Percentiles rank a stretch among this genome's conserved stretches.
Conservation (phyloP, 139 green algal species). For the Chlorella vulgaris region DNA sequence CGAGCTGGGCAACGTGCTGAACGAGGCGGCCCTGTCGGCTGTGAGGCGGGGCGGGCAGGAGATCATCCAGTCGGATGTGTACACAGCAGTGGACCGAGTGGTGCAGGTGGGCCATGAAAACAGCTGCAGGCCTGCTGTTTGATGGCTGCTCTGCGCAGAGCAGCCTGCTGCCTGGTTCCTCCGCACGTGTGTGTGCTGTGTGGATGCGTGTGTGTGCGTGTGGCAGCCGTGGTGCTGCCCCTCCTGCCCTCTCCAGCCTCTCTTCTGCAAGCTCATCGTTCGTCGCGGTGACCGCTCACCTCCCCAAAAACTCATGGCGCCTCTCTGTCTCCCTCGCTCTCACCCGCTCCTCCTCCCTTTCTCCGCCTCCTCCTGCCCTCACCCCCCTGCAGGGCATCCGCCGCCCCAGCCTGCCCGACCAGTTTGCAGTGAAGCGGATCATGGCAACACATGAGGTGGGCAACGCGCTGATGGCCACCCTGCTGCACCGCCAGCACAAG, state of each 20-base stretch:
- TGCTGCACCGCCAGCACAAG: conserved; percentile 55
- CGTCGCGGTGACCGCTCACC: no score
- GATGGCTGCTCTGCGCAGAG: not conserved
- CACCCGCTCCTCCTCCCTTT: no score
- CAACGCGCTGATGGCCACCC: conserved; percentile 69
- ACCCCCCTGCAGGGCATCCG: conserved; percentile 72
- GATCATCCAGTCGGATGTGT: conserved; percentile 73
- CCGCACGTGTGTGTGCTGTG: no score
- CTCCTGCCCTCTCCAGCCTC: no score
- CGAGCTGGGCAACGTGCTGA: conserved; percentile 95
- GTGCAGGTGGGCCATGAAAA: conserved; percentile 50
- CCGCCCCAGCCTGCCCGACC: conserved; percentile 63
- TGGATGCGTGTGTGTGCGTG: no score
- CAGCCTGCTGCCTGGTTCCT: no score
- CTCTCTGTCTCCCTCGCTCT: no score
- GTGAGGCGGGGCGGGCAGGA: conserved; percentile 54
- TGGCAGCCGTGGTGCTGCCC: no score
- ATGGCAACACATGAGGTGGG: conserved; percentile 62
- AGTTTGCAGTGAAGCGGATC: conserved; percentile 28
- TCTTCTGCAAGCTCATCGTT: no score
- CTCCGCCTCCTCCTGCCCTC: no score
- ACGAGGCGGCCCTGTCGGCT: conserved; percentile 88
- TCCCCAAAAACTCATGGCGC: no score
- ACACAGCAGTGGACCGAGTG: conserved; percentile 84
- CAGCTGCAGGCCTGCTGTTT: not conserved